Base-by-base conservation (phyloP, 495 filamentous ascomycete species). In the Xylaria bambusicola region DNA sequence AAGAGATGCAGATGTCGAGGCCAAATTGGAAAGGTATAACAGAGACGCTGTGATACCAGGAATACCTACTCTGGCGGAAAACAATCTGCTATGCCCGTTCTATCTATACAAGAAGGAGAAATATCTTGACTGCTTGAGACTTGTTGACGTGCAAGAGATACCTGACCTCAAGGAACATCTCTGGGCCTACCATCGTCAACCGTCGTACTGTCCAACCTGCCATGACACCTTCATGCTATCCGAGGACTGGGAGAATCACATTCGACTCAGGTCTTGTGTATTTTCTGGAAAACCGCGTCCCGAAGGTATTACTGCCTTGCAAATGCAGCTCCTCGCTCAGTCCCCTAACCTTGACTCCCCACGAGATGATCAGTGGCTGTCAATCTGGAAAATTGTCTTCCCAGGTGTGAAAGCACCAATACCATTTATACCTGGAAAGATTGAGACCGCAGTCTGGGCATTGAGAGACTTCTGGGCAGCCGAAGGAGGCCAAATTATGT, bases 401-500 rank as follows among this genome's bases (percentile, higher is more conserved):
- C 65, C 65, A 6, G 51, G 62, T 3, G 40, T 24, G 18, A 21
- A 52, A 20, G 18, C 52, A 1, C 65, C 59, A 18, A 23, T 36
- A 0, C 20, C 45, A 1, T n/a, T 33, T 0, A 46, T 53, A 8
- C 62, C 55, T 2, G 56, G 42, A 2, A 13, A 41, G 4, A 20
- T 57, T 3, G 62, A 67, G 23, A 33, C 36, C n/a, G 20, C 46
- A 23, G 59, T 65, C 18, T 65, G 56, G 36, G 21, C 3, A 9
- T 51, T 65, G 26, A 50, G 58, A 20, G 59, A 65, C 13, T 67
- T 56, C 42, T 67, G 65, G 65, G 48, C 62, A n/a, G 18, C 17
- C 21, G 20, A 60, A 18, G 65, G 65, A 5, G 47, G 55, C 31
- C 46, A n/a, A 26, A 35, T 62, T 26, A 35, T 62, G 9, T 52